Conservation (phyloP, 495 filamentous ascomycete species). For the Cudoniella acicularis region DNA sequence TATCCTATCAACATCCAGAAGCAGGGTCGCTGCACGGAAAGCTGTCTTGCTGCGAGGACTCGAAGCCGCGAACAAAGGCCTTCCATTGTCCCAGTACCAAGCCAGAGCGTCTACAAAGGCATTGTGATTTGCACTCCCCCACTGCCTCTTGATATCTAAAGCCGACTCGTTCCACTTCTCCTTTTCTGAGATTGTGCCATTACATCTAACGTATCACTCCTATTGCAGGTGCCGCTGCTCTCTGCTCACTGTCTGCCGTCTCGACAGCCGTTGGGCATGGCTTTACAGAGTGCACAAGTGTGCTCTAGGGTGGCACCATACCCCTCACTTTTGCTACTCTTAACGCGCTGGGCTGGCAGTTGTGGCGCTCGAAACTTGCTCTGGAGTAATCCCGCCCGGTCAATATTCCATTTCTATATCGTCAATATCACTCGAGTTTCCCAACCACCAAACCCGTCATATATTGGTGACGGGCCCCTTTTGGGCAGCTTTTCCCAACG, state of each 20-base stretch:
- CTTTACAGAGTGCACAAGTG: background rate
- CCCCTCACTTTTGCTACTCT: background rate
- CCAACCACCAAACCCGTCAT: background rate
- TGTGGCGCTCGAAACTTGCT: constrained; percentile 1
- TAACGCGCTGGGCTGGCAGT: background rate
- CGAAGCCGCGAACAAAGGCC: background rate
- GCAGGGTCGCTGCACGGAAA: background rate
- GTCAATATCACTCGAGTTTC: background rate
- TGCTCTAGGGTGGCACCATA: constrained; percentile 2
- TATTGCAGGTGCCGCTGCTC: background rate
- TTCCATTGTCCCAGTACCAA: background rate
- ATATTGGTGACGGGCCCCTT: background rate
- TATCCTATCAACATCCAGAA: constrained; percentile 11
- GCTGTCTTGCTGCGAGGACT: too few species aligned
- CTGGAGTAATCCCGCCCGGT: background rate
- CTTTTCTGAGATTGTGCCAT: background rate
- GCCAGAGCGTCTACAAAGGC: constrained; percentile 25
- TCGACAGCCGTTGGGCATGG: background rate
- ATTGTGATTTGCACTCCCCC: constrained; percentile 20
- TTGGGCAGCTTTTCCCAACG: background rate
- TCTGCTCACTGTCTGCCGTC: background rate
- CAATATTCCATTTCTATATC: background rate
- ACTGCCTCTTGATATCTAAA: background rate
- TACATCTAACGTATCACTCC: background rate
- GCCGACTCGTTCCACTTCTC: background rate